Percentiles rank a stretch among this genome's conserved stretches.
These are phyloP conservation scores for Cyclotella choctawhatcheeana DNA, from an alignment of 108 stramenopile species.

Conservation along the genomic window DNA sequence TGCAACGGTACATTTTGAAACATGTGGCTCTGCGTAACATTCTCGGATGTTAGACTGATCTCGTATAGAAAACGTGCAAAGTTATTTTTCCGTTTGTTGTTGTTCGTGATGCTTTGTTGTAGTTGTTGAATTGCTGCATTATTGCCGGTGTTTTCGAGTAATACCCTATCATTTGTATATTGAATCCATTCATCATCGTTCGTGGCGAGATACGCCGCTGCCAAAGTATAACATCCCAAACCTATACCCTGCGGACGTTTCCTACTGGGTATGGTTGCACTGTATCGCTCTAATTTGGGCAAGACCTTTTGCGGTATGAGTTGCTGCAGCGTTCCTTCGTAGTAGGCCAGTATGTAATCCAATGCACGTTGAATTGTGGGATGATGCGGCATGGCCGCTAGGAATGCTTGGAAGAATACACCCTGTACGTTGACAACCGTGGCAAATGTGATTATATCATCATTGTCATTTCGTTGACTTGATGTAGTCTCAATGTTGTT, in stretches of 20 bases:
- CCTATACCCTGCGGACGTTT: conserved; percentile 2
- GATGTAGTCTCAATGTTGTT: too few relatives aligned
- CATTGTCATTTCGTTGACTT: background rate
- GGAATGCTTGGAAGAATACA: conserved; percentile 41
- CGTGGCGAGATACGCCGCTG: conserved; percentile 6
- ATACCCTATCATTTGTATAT: too few relatives aligned
- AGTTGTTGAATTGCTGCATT: too few relatives aligned
- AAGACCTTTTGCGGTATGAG: background rate
- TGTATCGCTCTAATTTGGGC: background rate
- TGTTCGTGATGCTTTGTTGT: too few relatives aligned
- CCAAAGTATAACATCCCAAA: conserved; percentile 16
- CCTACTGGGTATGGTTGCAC: conserved; percentile 10
- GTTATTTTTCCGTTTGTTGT: conserved; percentile 3
- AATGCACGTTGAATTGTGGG: conserved; percentile 24
- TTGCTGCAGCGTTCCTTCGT: conserved; percentile 13
- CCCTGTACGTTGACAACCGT: conserved; percentile 16
- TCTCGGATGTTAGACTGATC: conserved; percentile 1
- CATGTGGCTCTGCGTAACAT: background rate
- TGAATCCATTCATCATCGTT: conserved; percentile 8
- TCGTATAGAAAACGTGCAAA: conserved; percentile 21
- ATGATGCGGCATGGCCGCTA: conserved; percentile 27
- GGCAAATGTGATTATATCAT: conserved; percentile 22
- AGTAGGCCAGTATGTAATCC: conserved; percentile 36
- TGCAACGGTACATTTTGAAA: conserved; percentile 16
- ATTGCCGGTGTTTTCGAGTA: too few relatives aligned